These are phyloP conservation scores for Cinchona pubescens DNA, from an alignment of 257 asterid species.

Conservation along the genomic window DNA sequence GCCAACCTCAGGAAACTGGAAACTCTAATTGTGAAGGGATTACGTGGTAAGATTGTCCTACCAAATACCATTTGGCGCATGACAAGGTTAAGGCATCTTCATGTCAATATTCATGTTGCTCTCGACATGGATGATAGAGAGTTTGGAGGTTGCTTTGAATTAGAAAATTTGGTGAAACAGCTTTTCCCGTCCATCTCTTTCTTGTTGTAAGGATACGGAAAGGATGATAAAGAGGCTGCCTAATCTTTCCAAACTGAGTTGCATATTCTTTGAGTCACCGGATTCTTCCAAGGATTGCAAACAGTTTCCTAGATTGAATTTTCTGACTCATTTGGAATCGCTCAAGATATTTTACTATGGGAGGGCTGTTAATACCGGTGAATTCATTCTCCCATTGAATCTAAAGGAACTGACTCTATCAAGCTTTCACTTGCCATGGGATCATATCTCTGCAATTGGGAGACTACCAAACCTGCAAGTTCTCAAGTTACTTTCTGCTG, in stretches of 20 bases:
- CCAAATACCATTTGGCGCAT: background rate
- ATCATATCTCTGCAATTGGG: background rate
- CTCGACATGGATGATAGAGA: background rate
- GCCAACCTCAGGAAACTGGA: constrained; percentile 8
- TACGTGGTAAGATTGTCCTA: constrained; percentile 1
- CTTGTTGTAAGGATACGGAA: background rate
- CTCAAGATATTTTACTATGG: constrained; percentile 10
- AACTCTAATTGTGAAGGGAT: constrained; percentile 1
- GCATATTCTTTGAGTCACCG: constrained; percentile 6
- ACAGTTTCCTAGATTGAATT: background rate
- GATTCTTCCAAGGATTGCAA: background rate
- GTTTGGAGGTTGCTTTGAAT: background rate
- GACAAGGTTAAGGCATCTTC: constrained; percentile 11
- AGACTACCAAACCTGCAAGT: constrained; percentile 7
- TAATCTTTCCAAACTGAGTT: background rate
- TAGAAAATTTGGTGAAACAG: constrained; percentile 8
- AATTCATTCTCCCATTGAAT: background rate
- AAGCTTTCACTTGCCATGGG: constrained; percentile 1
- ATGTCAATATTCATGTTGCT: constrained; percentile 7
- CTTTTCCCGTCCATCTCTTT: constrained; percentile 8
- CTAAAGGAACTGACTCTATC: constrained; percentile 7
- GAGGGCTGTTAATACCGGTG: background rate
- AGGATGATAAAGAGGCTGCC: background rate
- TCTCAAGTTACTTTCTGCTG: constrained; percentile 1
- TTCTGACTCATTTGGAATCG: background rate